phyloP scores from a whole-genome alignment of 129 eudicot genomes.

The Flaveria trinervia region DNA sequence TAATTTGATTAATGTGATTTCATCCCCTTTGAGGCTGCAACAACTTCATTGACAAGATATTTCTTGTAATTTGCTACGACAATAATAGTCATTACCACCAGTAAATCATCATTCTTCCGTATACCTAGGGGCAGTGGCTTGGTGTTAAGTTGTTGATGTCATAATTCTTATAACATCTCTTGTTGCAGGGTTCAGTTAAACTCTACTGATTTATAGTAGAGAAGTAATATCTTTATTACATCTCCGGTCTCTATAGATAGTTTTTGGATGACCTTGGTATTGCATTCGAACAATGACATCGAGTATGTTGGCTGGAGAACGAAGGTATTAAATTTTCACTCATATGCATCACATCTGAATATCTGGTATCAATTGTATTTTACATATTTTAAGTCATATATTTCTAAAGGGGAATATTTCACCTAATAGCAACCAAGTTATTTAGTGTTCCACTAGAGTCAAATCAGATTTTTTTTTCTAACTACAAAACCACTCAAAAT shows the following conservation, averaged over 20 bases:
- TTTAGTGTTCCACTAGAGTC: no score
- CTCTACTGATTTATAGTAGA: not conserved
- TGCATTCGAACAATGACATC: constrained; percentile 70
- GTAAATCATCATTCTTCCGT: not conserved
- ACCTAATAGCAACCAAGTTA: no score
- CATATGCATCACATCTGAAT: not conserved
- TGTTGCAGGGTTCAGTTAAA: constrained; percentile 9
- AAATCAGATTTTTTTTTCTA: no score
- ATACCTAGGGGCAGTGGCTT: not conserved
- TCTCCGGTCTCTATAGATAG: constrained; percentile 37
- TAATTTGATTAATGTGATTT: not conserved
- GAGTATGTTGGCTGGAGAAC: constrained; percentile 87
- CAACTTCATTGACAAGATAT: not conserved
- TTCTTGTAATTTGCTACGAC: no score
- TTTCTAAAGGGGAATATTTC: no score
- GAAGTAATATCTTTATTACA: constrained; percentile 1
- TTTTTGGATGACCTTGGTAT: constrained; percentile 69
- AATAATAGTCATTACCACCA: no score
- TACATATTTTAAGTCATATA: not conserved
- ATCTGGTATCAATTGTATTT: not conserved
- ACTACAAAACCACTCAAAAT: no score
- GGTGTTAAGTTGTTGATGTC: not conserved
- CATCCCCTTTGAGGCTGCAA: not conserved
- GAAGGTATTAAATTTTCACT: constrained; percentile 56
- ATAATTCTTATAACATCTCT: constrained; percentile 15